Conservation (phyloP, 495 filamentous ascomycete species). For the Podospora pseudoanserina region DNA sequence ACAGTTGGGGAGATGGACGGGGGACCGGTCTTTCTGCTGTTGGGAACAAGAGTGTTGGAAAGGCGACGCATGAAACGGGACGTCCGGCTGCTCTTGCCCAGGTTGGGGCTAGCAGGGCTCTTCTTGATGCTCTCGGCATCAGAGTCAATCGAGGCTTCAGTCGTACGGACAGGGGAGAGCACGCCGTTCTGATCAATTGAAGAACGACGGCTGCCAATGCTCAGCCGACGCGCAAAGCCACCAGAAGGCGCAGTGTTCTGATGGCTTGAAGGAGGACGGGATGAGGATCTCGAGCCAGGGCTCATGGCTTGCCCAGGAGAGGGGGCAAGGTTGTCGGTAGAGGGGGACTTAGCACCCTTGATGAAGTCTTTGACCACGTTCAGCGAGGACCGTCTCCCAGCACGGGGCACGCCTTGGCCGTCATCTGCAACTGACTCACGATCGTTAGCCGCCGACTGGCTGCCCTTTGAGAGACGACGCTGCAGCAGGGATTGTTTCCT, state of each 20-base stretch:
- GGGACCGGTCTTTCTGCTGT: conserved; percentile 55
- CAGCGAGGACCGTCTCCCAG: conserved; percentile 46
- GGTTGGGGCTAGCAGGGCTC: conserved; percentile 24
- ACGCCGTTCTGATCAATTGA: conserved; percentile 32
- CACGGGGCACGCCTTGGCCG: conserved; percentile 28
- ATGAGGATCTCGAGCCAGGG: conserved; percentile 39
- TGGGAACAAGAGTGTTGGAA: conserved; percentile 59
- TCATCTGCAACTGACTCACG: conserved; percentile 22
- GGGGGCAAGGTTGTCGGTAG: conserved; percentile 39
- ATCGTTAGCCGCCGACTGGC: conserved; percentile 33
- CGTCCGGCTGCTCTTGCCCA: conserved; percentile 55
- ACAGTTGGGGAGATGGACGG: conserved; percentile 56
- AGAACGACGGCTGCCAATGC: conserved; percentile 45
- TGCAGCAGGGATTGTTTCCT: conserved; percentile 34
- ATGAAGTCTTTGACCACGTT: conserved; percentile 53
- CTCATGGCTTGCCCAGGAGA: conserved; percentile 20
- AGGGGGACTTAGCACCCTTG: conserved; percentile 39
- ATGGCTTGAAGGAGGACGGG: conserved; percentile 41
- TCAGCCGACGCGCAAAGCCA: conserved; percentile 38
- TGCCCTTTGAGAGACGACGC: conserved; percentile 32
- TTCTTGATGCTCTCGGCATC: conserved; percentile 31
- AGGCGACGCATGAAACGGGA: conserved; percentile 78
- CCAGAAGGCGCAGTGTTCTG: conserved; percentile 16
- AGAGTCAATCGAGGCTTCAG: conserved; percentile 31
- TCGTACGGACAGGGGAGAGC: conserved; percentile 33